Conservation (phyloP, 768 basidiomycete genomes). For the Termitomyces sp. region DNA sequence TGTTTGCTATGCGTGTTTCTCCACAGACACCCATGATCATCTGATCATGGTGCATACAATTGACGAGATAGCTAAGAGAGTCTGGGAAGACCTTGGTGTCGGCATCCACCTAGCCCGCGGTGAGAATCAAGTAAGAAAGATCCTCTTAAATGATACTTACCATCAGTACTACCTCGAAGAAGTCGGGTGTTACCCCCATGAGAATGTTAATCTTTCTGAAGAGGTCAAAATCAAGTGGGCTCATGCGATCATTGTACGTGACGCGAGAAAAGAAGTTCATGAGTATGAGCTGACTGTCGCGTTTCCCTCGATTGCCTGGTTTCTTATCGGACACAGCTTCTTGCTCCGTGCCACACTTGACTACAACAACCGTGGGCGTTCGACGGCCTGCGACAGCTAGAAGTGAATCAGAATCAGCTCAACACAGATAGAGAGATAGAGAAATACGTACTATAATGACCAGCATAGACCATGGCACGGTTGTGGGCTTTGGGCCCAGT, state of each 20-base stretch:
- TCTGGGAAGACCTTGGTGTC: constrained; percentile 95
- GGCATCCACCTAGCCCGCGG: constrained; percentile 83
- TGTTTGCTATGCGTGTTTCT: constrained; percentile 98
- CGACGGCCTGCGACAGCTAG: constrained; percentile 80
- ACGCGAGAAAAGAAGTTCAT: constrained; percentile 99
- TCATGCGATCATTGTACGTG: constrained; percentile 99
- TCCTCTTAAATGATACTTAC: constrained; percentile 44
- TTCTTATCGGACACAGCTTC: constrained; percentile 86
- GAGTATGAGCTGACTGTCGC: constrained; percentile 96
- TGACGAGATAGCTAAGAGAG: constrained; percentile 87
- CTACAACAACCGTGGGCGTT: constrained; percentile 90
- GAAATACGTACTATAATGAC: constrained; percentile 87
- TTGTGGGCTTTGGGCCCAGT: constrained; percentile 88
- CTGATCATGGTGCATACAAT: constrained; percentile 98
- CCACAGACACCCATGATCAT: constrained; percentile 99
- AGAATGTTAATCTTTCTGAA: constrained; percentile 95
- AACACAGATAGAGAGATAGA: not conserved
- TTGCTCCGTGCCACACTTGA: constrained; percentile 91
- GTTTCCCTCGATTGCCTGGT: constrained; percentile 97
- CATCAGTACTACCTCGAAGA: constrained; percentile 97
- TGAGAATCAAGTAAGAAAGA: constrained; percentile 7
- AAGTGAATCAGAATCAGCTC: constrained; percentile 2
- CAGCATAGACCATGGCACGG: constrained; percentile 97
- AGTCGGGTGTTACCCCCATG: constrained; percentile 99
- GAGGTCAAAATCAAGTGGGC: constrained; percentile 94